Conservation (phyloP, 176 grass and related monocot genomes). For the Canna indica region DNA sequence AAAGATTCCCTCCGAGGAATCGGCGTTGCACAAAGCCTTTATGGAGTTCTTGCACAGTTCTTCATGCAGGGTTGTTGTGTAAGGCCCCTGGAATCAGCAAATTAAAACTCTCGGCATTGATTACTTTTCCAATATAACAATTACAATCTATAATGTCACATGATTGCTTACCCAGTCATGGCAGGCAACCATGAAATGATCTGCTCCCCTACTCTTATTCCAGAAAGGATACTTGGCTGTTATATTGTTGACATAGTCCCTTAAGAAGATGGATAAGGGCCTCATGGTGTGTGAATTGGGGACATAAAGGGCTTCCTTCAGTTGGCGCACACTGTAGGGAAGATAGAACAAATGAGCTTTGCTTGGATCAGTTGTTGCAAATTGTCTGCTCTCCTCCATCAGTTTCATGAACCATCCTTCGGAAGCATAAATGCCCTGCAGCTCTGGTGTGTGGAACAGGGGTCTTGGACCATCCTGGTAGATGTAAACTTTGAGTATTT, state of each 20-base stretch:
- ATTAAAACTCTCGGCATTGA: background rate
- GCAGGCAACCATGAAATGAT: constrained; percentile 16
- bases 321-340: constrained; percentile 7
- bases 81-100: constrained; percentile 8
- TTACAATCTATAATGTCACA: background rate
- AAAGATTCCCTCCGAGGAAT: constrained; percentile 15
- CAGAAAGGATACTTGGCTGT: constrained; percentile 7
- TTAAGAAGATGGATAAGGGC: constrained; percentile 6
- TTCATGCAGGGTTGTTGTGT: constrained; percentile 5
- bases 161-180: constrained; percentile 18
- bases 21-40: constrained; percentile 18
- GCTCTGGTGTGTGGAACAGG: constrained; percentile 20
- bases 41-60: constrained; percentile 12
- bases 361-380: background rate
- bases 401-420: constrained; percentile 25
- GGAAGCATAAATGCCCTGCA: constrained; percentile 16
- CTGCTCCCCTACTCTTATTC: constrained; percentile 5
- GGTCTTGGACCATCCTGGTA: constrained; percentile 13
- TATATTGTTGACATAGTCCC: constrained; percentile 7
- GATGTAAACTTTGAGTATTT: constrained; percentile 18
- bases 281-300: constrained; percentile 13
- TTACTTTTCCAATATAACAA: background rate
- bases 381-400: constrained; percentile 7
- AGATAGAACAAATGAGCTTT: constrained; percentile 20
- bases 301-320: constrained; percentile 1